Percentiles rank a stretch among this genome's conserved stretches.
phyloP scores from a whole-genome alignment of 2,329 filamentous ascomycete species.

The Penicillium sp. region DNA sequence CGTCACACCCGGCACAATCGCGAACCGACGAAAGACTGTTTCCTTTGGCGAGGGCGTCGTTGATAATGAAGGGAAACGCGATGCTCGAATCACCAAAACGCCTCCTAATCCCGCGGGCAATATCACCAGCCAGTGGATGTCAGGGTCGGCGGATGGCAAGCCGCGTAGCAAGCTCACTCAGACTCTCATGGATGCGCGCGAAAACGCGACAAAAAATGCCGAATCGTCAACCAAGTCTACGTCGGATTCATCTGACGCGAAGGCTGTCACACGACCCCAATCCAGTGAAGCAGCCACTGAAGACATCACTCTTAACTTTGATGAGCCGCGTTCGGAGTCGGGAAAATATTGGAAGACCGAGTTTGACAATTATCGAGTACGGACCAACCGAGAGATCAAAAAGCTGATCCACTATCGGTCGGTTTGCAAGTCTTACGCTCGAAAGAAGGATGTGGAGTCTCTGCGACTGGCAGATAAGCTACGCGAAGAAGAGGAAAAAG shows the following conservation, averaged over 20 bases:
- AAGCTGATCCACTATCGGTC: conserved; percentile 57
- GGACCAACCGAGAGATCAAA: conserved; percentile 56
- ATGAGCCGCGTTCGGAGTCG: conserved; percentile 53
- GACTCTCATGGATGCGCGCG: conserved; percentile 38
- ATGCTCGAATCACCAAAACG: conserved; percentile 45
- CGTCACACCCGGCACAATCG: conserved; percentile 57
- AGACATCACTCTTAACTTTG: conserved; percentile 48
- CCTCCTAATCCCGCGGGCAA: conserved; percentile 44
- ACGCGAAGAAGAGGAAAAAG: conserved; percentile 46
- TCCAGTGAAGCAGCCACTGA: conserved; percentile 37
- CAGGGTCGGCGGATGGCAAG: conserved; percentile 32
- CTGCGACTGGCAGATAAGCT: conserved; percentile 50
- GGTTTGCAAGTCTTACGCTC: conserved; percentile 55
- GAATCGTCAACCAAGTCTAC: conserved; percentile 10
- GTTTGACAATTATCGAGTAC: conserved; percentile 54
- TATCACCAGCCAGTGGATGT: conserved; percentile 44
- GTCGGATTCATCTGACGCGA: conserved; percentile 12
- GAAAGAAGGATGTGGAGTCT: conserved; percentile 55
- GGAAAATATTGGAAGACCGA: conserved; percentile 60
- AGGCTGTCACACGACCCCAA: conserved; percentile 3
- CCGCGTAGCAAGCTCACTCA: conserved; percentile 41
- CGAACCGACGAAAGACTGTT: conserved; percentile 55
- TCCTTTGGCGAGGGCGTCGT: conserved; percentile 55
- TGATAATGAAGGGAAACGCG: conserved; percentile 52
- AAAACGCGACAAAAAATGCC: conserved; percentile 28